phyloP scores from a whole-genome alignment of 2,329 filamentous ascomycete species.

The Helotiales sp. region DNA sequence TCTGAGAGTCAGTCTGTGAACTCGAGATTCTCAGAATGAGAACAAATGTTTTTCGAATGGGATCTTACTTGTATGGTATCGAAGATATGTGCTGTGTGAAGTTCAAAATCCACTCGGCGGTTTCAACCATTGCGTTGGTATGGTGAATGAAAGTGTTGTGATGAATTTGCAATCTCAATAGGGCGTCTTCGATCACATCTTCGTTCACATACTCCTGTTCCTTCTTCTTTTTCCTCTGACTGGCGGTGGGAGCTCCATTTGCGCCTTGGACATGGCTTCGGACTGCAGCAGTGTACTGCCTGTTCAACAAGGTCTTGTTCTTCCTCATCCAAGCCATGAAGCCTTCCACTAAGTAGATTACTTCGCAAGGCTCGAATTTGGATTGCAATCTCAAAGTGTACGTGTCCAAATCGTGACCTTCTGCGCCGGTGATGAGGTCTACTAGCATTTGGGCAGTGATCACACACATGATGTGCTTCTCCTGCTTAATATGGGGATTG shows the following conservation, averaged over 20 bases:
- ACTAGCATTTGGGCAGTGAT: conserved; percentile 70
- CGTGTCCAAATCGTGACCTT: conserved; percentile 58
- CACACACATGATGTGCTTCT: conserved; percentile 60
- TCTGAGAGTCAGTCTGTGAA: not conserved
- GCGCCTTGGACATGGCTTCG: conserved; percentile 52
- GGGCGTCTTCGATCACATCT: conserved; percentile 70
- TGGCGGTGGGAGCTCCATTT: conserved; percentile 31
- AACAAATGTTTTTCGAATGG: not conserved
- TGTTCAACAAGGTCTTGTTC: conserved; percentile 69
- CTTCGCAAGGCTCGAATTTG: conserved; percentile 56
- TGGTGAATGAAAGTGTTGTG: conserved; percentile 74
- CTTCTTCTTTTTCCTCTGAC: conserved; percentile 47
- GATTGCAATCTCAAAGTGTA: conserved; percentile 62
- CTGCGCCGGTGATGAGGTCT: conserved; percentile 55
- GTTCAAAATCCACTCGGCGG: conserved; percentile 72
- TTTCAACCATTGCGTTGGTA: conserved; percentile 63
- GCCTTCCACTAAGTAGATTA: conserved; percentile 77
- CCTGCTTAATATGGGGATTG: conserved; percentile 48
- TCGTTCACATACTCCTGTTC: conserved; percentile 63
- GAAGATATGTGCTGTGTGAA: conserved; percentile 83
- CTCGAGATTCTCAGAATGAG: conserved; percentile 35
- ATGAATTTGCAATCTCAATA: conserved; percentile 71
- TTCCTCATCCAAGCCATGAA: conserved; percentile 69
- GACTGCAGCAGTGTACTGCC: conserved; percentile 70
- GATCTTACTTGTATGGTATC: conserved; percentile 67